Conservation (phyloP, 768 basidiomycete genomes). For the Kwoniella heveanensis region DNA sequence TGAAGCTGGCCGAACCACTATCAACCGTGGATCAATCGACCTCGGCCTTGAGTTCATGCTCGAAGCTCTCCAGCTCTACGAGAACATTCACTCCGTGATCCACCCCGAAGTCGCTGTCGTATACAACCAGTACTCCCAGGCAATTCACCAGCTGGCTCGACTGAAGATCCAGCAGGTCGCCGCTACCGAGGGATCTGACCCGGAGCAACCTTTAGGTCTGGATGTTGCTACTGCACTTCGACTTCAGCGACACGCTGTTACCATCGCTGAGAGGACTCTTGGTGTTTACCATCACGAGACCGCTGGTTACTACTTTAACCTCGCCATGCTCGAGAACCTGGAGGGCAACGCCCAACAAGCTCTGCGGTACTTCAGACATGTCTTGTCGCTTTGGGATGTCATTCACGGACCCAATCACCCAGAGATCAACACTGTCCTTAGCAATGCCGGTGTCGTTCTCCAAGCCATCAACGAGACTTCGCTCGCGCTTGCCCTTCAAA, state of each 20-base stretch:
- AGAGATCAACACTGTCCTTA: constrained; percentile 55
- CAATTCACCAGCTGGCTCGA: constrained; percentile 57
- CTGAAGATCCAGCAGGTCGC: constrained; percentile 50
- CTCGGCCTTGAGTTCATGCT: constrained; percentile 58
- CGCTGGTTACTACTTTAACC: constrained; percentile 57
- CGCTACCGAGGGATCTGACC: constrained; percentile 47
- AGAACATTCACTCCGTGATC: constrained; percentile 58
- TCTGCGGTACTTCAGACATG: constrained; percentile 56
- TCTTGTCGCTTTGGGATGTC: constrained; percentile 56
- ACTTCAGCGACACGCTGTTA: constrained; percentile 58
- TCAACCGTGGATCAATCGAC: constrained; percentile 55
- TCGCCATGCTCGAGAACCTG: constrained; percentile 58
- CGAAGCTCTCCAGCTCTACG: constrained; percentile 57
- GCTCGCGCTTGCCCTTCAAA: constrained; percentile 52
- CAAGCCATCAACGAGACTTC: constrained; percentile 47
- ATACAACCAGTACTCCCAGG: constrained; percentile 58
- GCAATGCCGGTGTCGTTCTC: constrained; percentile 55
- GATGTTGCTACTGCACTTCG: constrained; percentile 56
- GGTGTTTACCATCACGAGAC: constrained; percentile 58
- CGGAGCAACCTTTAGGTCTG: constrained; percentile 50
- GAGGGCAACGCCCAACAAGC: constrained; percentile 55
- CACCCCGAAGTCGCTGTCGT: constrained; percentile 58
- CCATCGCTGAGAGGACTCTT: constrained; percentile 57
- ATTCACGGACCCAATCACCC: constrained; percentile 58
- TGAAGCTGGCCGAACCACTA: constrained; percentile 54